phyloP scores from a whole-genome alignment of 805 yeast species.

The Ogataea allantospora region DNA sequence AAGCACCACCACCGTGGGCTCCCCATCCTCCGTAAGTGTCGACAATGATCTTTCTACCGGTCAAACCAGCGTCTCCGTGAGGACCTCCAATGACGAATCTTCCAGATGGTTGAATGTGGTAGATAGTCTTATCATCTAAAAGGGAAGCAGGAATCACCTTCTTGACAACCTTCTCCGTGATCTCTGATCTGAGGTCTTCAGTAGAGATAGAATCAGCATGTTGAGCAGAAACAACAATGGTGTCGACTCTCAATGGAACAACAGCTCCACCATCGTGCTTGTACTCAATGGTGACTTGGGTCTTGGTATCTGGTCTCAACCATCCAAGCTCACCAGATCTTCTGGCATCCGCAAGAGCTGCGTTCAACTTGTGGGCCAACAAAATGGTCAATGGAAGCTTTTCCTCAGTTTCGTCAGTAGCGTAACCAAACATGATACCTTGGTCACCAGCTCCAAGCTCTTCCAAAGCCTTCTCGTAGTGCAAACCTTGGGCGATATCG shows the following conservation, averaged over 20 bases:
- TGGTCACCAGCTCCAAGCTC: constrained; percentile 99
- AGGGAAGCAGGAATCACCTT: constrained; percentile 88
- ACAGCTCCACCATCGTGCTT: constrained; percentile 93
- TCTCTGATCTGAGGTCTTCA: constrained; percentile 81
- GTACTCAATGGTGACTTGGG: constrained; percentile 98
- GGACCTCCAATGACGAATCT: constrained; percentile 99
- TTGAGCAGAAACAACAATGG: constrained; percentile 95
- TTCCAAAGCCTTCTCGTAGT: constrained; percentile 92
- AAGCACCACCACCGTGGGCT: constrained; percentile 99
- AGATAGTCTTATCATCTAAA: constrained; percentile 91
- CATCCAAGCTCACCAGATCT: constrained; percentile 92
- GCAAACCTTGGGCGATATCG: constrained; percentile 99
- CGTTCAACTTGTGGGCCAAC: constrained; percentile 93
- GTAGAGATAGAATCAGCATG: constrained; percentile 96
- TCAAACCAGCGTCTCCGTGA: constrained; percentile 99
- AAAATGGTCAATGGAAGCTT: constrained; percentile 92
- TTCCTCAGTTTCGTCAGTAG: constrained; percentile 98
- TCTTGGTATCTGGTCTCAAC: constrained; percentile 99
- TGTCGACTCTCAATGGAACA: constrained; percentile 93
- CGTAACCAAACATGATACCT: constrained; percentile 99
- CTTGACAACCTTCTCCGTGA: constrained; percentile 77
- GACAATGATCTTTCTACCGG: constrained; percentile 99
- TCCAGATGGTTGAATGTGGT: constrained; percentile 99
- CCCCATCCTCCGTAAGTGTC: constrained; percentile 99
- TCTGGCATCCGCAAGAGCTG: constrained; percentile 95